phyloP scores from a whole-genome alignment of 208 protist species.

The Histomonas meleagridis region DNA sequence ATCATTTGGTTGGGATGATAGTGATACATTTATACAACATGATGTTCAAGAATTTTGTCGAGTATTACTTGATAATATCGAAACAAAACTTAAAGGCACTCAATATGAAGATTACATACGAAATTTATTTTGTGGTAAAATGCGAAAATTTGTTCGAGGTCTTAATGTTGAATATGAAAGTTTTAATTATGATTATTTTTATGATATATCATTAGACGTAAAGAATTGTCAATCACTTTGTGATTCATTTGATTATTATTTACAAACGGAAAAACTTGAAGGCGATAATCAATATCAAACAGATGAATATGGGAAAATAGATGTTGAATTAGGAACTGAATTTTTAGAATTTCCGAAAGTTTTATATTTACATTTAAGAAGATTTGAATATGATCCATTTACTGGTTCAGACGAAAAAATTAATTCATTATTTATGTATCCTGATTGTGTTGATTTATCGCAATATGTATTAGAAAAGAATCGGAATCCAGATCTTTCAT shows the following conservation, averaged over 20 bases:
- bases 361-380: neutral
- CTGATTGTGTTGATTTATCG: neutral
- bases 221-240: neutral
- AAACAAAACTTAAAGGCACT: neutral
- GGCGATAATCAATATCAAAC: neutral
- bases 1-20: neutral
- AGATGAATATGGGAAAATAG: neutral
- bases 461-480: neutral
- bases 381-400: neutral
- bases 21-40: neutral
- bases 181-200: neutral
- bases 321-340: neutral
- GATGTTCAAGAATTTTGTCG: constrained; percentile 21
- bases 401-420: neutral
- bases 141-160: neutral
- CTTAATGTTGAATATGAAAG: neutral
- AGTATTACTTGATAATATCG: neutral
- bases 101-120: neutral
- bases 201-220: neutral
- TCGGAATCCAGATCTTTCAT: neutral
- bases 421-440: neutral
- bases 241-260: neutral
- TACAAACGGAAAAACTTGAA: neutral
- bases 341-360: neutral
- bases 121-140: neutral